Evolutionary conservation across 495 filamentous ascomycete species (phyloP).

Genomic region (Penicillium silybi): DNA sequence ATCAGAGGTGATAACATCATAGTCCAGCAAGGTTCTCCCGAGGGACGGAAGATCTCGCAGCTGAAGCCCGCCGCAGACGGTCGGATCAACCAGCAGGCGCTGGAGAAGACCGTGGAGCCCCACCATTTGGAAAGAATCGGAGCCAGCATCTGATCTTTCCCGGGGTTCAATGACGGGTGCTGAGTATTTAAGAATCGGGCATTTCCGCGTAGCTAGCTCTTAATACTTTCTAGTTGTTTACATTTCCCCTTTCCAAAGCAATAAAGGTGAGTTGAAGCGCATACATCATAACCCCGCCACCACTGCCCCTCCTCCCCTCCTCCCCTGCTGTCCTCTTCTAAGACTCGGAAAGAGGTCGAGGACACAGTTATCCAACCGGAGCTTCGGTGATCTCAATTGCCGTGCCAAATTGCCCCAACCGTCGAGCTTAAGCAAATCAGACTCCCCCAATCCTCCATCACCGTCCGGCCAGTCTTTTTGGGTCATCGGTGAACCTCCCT

Average conservation of each 20-base stretch:
- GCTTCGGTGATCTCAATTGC: slow-evolving; percentile 18
- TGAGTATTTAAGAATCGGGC: slow-evolving; percentile 30
- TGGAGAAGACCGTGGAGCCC: slow-evolving; percentile 29
- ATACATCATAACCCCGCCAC: slow-evolving; percentile 19
- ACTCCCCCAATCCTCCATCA: slow-evolving; percentile 13
- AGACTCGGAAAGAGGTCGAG: background rate
- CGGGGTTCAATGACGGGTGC: slow-evolving; percentile 11
- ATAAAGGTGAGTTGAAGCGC: slow-evolving; percentile 20
- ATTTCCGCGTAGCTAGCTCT: slow-evolving; percentile 18
- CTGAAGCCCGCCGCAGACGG: slow-evolving; percentile 23
- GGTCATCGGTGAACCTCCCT: slow-evolving; percentile 45
- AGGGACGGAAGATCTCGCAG: slow-evolving; percentile 46
- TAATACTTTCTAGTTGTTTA: slow-evolving; percentile 11
- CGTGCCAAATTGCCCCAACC: slow-evolving; percentile 22
- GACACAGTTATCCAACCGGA: slow-evolving; percentile 11
- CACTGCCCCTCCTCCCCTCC: slow-evolving; percentile 5
- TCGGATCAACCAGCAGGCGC: slow-evolving; percentile 31
- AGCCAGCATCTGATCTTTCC: slow-evolving; percentile 30
- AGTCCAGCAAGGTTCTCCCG: slow-evolving; percentile 28
- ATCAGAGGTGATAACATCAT: slow-evolving; percentile 16
- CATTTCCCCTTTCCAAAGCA: slow-evolving; percentile 6
- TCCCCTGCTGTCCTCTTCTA: background rate
- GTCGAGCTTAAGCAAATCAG: slow-evolving; percentile 23
- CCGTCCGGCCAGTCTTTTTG: slow-evolving; percentile 38
- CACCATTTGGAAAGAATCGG: slow-evolving; percentile 47